phyloP scores from a whole-genome alignment of 1,139 yeast genomes.

The Kluyveromyces sp. region DNA sequence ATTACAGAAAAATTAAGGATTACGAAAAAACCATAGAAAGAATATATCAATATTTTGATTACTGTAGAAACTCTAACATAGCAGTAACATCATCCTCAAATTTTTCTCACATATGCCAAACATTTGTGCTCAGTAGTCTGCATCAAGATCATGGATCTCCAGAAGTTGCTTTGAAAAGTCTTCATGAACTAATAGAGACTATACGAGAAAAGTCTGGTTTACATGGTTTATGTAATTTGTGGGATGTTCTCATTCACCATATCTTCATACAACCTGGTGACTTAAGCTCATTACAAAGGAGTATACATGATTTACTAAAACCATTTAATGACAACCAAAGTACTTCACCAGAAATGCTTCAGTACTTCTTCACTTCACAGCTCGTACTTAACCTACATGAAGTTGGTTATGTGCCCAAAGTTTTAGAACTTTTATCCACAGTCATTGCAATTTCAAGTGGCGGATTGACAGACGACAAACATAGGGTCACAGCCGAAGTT shows the following conservation, averaged over 20 bases:
- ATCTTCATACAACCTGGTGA: conserved; percentile 1
- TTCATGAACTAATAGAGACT: conserved; percentile 80
- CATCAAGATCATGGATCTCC: conserved; percentile 49
- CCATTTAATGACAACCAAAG: conserved; percentile 1
- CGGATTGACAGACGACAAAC: background rate
- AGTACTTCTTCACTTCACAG: conserved; percentile 2
- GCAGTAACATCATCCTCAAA: conserved; percentile 1
- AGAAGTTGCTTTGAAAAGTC: conserved; percentile 68
- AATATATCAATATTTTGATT: conserved; percentile 6
- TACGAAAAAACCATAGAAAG: conserved; percentile 5
- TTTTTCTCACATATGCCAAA: conserved; percentile 4
- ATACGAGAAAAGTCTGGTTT: conserved; percentile 59
- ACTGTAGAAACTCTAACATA: background rate
- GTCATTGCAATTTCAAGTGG: background rate
- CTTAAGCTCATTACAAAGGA: background rate
- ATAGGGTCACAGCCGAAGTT: background rate
- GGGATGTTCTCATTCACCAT: conserved; percentile 4
- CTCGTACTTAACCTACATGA: background rate
- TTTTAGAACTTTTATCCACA: background rate
- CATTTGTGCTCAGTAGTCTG: conserved; percentile 6
- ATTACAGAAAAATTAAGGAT: background rate
- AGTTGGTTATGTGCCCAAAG: background rate
- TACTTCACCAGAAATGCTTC: background rate
- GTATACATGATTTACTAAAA: conserved; percentile 1
- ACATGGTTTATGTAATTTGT: conserved; percentile 1